phyloP scores from a whole-genome alignment of 495 filamentous ascomycete species.

The Darksidea phi region DNA sequence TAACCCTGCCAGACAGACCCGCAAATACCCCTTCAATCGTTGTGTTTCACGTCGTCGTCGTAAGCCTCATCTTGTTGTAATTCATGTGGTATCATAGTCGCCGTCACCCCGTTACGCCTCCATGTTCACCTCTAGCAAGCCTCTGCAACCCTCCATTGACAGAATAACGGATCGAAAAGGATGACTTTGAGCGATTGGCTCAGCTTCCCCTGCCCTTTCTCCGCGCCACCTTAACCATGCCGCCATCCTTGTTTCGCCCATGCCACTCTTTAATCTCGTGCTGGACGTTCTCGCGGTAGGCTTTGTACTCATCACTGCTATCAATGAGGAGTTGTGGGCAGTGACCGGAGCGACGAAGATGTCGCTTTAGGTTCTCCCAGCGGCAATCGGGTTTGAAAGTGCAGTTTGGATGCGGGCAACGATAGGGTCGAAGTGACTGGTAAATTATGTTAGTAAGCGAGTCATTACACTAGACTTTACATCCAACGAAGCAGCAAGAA shows the following conservation, averaged over 20 bases:
- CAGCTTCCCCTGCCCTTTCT: background rate
- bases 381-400: slow-evolving; percentile 35
- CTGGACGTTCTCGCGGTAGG: slow-evolving; percentile 26
- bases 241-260: slow-evolving; percentile 14
- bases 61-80: too few relatives aligned
- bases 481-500: too few relatives aligned
- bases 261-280: slow-evolving; percentile 29
- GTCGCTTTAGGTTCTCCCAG: slow-evolving; percentile 38
- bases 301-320: slow-evolving; percentile 13
- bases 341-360: slow-evolving; percentile 28
- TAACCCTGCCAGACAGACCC: too few relatives aligned
- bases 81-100: too few relatives aligned
- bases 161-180: too few relatives aligned
- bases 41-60: too few relatives aligned
- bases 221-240: background rate
- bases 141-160: too few relatives aligned
- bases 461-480: too few relatives aligned
- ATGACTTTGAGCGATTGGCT: background rate
- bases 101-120: too few relatives aligned
- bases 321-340: slow-evolving; percentile 31
- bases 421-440: slow-evolving; percentile 27
- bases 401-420: slow-evolving; percentile 32
- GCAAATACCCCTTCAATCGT: too few relatives aligned
- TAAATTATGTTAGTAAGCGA: background rate
- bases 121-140: too few relatives aligned